Base-by-base conservation (phyloP, 345 rosid species). In the Durio zibethinus region DNA sequence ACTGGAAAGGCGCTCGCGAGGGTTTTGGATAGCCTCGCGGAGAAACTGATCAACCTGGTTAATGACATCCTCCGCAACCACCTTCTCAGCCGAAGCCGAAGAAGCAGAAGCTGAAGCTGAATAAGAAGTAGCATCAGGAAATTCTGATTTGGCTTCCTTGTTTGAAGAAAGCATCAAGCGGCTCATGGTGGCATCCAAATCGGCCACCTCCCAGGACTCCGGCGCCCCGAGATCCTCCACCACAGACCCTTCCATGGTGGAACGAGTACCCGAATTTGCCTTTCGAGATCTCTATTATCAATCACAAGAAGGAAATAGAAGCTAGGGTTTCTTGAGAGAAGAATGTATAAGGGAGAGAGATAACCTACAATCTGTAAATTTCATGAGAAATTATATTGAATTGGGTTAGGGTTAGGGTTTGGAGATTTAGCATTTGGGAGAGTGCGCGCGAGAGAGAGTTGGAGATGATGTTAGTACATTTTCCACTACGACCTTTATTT, bases 121-220 rank as follows among this genome's bases (percentile, higher is more conserved):
- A 63, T 62, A 76, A 8, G 74, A 59, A 77, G 59, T 23, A 35
- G 73, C 63, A 72, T 79, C 87, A 16, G 74, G 57, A 25, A 40
- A 16, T 60, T 76, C 60, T 8, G 20, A 48, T 20, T 12, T 53
- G 25, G 81, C 54, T 31, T 83, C 77, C 52, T 80, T 78, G 14
- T 77, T 78, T 1, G 85, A 68, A 14, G 83, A 63, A 38, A 91
- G 90, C 85, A 86, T 78, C 87, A 91, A 78, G 45, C 97, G 90
- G 68, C 80, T 87, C 91, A 90, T 83, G 72, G 93, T 80, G 45
- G 89, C 90, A 62, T 92, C 97, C 85, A 92, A 76, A 84, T 92
- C 92, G 77, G 90, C 97, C 16, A 83, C 88, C 89, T 92, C 97
- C 97, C 97, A 92, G n/a, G 94, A 90, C 66, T 90, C 97, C 52